Base-by-base conservation (phyloP, 2,329 filamentous ascomycete species). In the Pseudocercospora pini-densiflorae region DNA sequence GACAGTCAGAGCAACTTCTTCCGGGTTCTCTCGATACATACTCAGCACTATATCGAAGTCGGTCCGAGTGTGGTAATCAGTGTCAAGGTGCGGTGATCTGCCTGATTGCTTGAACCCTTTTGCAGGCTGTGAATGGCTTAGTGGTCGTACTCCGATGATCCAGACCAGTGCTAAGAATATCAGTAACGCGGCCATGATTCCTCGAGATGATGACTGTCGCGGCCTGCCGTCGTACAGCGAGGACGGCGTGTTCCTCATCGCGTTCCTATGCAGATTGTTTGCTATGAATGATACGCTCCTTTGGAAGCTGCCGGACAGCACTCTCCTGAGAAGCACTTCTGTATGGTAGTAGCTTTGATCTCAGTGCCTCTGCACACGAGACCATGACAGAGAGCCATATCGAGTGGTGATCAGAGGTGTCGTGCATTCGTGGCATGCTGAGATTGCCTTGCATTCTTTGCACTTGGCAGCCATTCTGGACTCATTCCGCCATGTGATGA, bases 1-100 rank as follows among this genome's bases (percentile, higher is more conserved):
- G 14, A 67, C n/a, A n/a, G 40, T 67, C 16, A 45, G 19, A 24
- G 51, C 57, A 24, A 67, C 27, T 8, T 43, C 40, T 1, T 59
- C 57, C 2, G 62, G 51, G 2, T 62, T 24, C 59, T 67, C 65
- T 47, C 61, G 57, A 33, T 67, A 63, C 53, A 62, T 64, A 40
- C 61, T 64, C 40, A 67, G 49, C 27, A 67, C 65, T 14, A 67
- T 57, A 31, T 67, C 65, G 19, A 67, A 59, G 24, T 65, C 58
- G 21, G 40, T 43, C 14, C 40, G 40, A 19, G 40, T 43, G 12
- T 10, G 16, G 12, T 43, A 43, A 5, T 43, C 16, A 3, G 5
- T 43, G 6, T 43, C 40, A 5, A 43, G 14, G 40, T 43, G 40
- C 16, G 40, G 40, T 19, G 16, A 16, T 43, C 6, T 43, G 40